Evolutionary conservation across 1,139 yeast species (phyloP), one percentile per base, ranked within the genome.

Genomic region (Kodamaea arcana): DNA sequence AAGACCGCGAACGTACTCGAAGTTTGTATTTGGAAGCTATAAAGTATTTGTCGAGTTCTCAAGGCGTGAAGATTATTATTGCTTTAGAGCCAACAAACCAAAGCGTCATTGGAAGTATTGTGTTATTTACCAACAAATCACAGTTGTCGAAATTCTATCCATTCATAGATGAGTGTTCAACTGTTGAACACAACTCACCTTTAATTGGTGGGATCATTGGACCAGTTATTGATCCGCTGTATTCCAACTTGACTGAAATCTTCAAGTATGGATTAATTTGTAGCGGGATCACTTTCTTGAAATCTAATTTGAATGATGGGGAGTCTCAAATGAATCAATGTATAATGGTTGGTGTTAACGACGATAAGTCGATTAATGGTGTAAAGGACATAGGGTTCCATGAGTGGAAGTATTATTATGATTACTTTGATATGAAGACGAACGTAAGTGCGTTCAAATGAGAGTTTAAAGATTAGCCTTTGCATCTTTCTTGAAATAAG

Each of bases 251-350:
- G 46, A 69, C 75, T 4, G 78, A 74, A 34, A 75, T 76, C 4
- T 73, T 78, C 52, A 72, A 70, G 37, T 63, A 72, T 42, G 84
- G 83, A 2, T 62, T 78, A 36, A 70, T 78, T 6, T 75, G 82
- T 44, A 72, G 82, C 39, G 82, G 77, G 3, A 72, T 78, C 24
- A 71, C 80, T 4, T 72, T 68, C 44, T 61, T 76, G 40, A 75
- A 74, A 39, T 53, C 69, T 11, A 59, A 56, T 31, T 51, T 54
- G 36, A 54, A 48, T 31, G 66, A 60, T 24, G 52, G 50, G 7
- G 49, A 51, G 10, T 40, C 42, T 7, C 46, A 44, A 29, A 56
- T 68, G 51, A 52, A 58, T 30, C 56, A 56, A 35, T 67, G 73
- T 44, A 44, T 66, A 17, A 65, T 69, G 55, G 42, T 60, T 12